These are phyloP conservation scores for Penicillium capsulatum DNA, from an alignment of 2,329 filamentous ascomycete genomes.

Conservation along the genomic window DNA sequence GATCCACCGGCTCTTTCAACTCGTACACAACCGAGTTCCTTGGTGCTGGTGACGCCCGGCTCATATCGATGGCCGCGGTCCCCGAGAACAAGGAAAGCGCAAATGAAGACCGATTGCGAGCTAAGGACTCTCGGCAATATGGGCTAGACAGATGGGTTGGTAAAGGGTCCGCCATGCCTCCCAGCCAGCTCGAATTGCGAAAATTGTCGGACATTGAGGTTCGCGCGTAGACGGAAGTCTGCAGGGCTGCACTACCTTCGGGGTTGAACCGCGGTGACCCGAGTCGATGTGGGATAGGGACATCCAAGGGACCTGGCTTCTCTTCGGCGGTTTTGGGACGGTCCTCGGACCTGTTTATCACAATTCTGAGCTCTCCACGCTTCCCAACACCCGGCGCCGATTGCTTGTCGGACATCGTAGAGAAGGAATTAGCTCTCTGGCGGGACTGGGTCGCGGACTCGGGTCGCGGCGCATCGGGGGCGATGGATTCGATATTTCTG, in stretches of 20 bases:
- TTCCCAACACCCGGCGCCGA: conserved; percentile 40
- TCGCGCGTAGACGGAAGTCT: conserved; percentile 69
- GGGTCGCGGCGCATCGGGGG: conserved; percentile 19
- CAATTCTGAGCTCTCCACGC: conserved; percentile 68
- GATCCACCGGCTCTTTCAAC: conserved; percentile 60
- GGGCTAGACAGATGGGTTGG: conserved; percentile 22
- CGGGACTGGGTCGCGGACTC: conserved; percentile 36
- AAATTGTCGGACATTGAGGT: conserved; percentile 67
- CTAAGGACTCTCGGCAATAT: conserved; percentile 24
- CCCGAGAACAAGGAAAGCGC: conserved; percentile 37
- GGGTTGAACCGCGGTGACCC: conserved; percentile 77
- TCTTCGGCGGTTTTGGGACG: conserved; percentile 63
- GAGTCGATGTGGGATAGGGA: conserved; percentile 75
- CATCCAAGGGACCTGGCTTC: conserved; percentile 55
- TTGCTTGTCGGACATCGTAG: conserved; percentile 64
- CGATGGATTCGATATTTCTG: conserved; percentile 23
- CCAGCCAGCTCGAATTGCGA: conserved; percentile 58
- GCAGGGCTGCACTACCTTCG: conserved; percentile 70
- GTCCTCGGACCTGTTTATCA: conserved; percentile 68
- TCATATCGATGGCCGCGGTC: conserved; percentile 31
- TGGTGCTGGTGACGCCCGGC: conserved; percentile 30
- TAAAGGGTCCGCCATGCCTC: conserved; percentile 25
- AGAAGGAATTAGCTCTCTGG: conserved; percentile 69
- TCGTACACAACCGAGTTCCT: conserved; percentile 43
- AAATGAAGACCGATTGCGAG: conserved; percentile 31